A percentile compares a stretch with the other conserved stretches of the same genome.
Conservation (phyloP, 805 yeast species). For the Candida khao-thaluensis region DNA sequence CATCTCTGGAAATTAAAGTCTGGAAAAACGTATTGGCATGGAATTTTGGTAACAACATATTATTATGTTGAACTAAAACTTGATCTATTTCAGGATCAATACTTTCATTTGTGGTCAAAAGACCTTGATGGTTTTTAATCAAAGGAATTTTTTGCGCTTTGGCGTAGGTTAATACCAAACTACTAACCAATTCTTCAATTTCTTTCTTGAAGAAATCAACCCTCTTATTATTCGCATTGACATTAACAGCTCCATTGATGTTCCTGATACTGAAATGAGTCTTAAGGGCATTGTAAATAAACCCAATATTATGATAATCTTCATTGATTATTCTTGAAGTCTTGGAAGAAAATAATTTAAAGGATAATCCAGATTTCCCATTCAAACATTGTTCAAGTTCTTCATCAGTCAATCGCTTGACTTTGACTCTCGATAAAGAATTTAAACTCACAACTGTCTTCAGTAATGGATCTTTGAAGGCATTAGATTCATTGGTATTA, state of each 20-base stretch:
- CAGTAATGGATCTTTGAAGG: constrained; percentile 24
- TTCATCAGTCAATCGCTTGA: constrained; percentile 22
- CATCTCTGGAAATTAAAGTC: constrained; percentile 36
- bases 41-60: constrained; percentile 34
- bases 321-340: constrained; percentile 17
- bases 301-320: constrained; percentile 33
- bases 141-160: constrained; percentile 17
- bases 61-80: constrained; percentile 34
- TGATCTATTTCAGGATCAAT: constrained; percentile 21
- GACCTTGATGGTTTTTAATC: constrained; percentile 19
- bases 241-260: constrained; percentile 26
- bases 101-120: constrained; percentile 11
- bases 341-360: constrained; percentile 18
- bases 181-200: constrained; percentile 25
- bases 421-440: constrained; percentile 19
- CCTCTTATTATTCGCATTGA: constrained; percentile 9
- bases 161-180: constrained; percentile 25
- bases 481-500: constrained; percentile 33
- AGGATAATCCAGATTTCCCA: constrained; percentile 24
- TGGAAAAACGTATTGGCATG: constrained; percentile 36
- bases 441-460: constrained; percentile 31
- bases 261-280: constrained; percentile 33
- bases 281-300: constrained; percentile 30
- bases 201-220: constrained; percentile 27
- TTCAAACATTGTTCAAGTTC: constrained; percentile 29